Base-by-base conservation (phyloP, 2,329 filamentous ascomycete species). In the Talaromyces islandicus region DNA sequence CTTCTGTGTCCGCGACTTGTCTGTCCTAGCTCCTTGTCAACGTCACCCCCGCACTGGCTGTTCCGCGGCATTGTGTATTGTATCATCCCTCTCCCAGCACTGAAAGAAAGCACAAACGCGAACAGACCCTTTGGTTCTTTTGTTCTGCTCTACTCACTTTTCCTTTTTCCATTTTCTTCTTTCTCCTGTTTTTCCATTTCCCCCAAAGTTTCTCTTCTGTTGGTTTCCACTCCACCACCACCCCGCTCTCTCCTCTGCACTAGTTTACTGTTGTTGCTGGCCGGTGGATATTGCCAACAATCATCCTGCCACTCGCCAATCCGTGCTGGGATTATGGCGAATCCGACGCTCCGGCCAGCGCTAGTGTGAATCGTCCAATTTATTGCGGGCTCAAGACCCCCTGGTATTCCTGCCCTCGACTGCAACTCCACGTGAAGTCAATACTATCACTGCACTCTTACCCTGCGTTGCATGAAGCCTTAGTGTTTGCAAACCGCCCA, bases 401-500 rank as follows among this genome's bases (percentile, higher is more conserved):
- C 64, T n/a, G 52, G 60, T 59, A 53, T 63, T 58, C 60, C 65
- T 64, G 66, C 61, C 63, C 60, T 68, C 69, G 56, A 67, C 64
- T 60, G 70, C 68, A 24, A 64, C 62, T 46, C 43, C 43, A 46
- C 43, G 43, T 46, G 43, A 70, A 67, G 51, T 56, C 35, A 35
- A 27, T 43, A n/a, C n/a, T n/a, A 11, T 57, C 61, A 35, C 51
- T 63, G 61, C 51, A 38, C 48, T 29, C 63, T 60, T 59, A 51
- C 19, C 24, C 27, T 52, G 48, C 25, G 11, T 29, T 52, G 48
- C 48, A 29, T 52, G 48, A 12, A 35, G 19, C 29, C 29, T 24
- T 38, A 14, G 53, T 38, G 30, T 14, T 38, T 24, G 25, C 9
- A 24, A 21, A 2, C 29, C 7, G 53, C 7, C 35, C 53, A 43